Percentiles rank a stretch among this genome's conserved stretches.
phyloP scores from a whole-genome alignment of 2,329 filamentous ascomycete genomes.

The Orbilia ellipsospora region DNA sequence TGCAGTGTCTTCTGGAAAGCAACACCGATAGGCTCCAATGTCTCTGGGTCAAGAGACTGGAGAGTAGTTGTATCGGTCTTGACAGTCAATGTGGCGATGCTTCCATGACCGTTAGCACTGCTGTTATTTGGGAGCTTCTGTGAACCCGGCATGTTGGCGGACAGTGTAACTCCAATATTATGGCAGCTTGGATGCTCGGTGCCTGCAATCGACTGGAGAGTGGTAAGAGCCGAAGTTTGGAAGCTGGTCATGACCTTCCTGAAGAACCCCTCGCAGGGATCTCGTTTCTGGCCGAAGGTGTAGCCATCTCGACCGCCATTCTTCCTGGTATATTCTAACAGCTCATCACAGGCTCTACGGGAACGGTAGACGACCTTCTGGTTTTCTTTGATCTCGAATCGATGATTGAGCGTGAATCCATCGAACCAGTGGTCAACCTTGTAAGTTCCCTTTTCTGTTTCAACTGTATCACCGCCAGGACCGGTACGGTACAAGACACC shows the following conservation, averaged over 20 bases:
- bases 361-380: constrained; percentile 76
- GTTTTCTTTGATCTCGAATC: constrained; percentile 72
- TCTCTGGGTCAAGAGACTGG: constrained; percentile 74
- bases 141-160: constrained; percentile 71
- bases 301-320: constrained; percentile 69
- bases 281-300: constrained; percentile 76
- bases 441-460: constrained; percentile 71
- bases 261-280: constrained; percentile 80
- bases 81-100: constrained; percentile 64
- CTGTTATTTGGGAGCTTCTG: constrained; percentile 43
- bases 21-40: constrained; percentile 77
- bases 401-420: constrained; percentile 76
- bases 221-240: constrained; percentile 56
- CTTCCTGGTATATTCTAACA: constrained; percentile 71
- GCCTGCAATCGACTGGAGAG: constrained; percentile 24
- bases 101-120: constrained; percentile 57
- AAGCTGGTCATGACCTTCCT: constrained; percentile 76
- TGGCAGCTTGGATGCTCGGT: constrained; percentile 61
- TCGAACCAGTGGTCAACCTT: constrained; percentile 83
- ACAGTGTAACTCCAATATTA: constrained; percentile 76
- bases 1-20: constrained; percentile 72
- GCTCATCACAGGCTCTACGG: constrained; percentile 73
- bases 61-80: constrained; percentile 70
- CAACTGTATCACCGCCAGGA: constrained; percentile 73
- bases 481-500: constrained; percentile 80